Evolutionary conservation across 805 yeast species (phyloP), one percentile per base, ranked within the genome.

Genomic region (Tetrapisispora fleetii): DNA sequence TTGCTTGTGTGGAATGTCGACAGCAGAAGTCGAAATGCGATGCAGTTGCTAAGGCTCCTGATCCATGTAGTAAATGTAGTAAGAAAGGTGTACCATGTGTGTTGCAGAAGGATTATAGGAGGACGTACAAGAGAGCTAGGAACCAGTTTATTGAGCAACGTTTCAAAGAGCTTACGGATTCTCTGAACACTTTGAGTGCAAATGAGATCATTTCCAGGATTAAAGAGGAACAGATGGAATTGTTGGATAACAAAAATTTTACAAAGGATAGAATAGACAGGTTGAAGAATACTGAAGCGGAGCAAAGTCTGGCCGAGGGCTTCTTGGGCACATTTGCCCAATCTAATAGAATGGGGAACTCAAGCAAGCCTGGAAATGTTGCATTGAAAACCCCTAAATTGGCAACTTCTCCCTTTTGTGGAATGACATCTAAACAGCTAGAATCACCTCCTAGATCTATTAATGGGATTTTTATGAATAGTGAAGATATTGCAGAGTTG

Each of bases 1-100:
- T 89, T 62, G 98, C 98, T 0, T 93, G 99, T 70, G 88, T 87
- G 1, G 96, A 91, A 59, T 93, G 99, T 63, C 78, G 98, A 14
- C 98, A 93, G 66, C 99, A 91, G 64, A 93, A 93, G 67, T 83
- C 89, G 35, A 79, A 81, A 58, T 90, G 97, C 68, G 95, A 90
- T 67, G 95, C 96, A 13, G 78, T 74, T 54, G 89, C 79, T 50
- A 73, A 71, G 45, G 77, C 80, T 32, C 96, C 96, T 0, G 71
- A 71, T 9, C 85, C 96, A 1, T 93, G 99, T 58, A 72, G 91
- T 0, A 72, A 96, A 52, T 93, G 99, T 64, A 60, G 69, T 10
- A 85, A 83, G 62, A 79, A 86, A 58, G 78, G 79, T 8, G 70
- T 84, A 3, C 71, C 71, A 17, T 91, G 99, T 63, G 77, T 81